Percentiles rank a stretch among this genome's conserved stretches.
These are phyloP conservation scores for Auriculariales sp. DNA, from an alignment of 768 basidiomycete genomes.

Conservation along the genomic window DNA sequence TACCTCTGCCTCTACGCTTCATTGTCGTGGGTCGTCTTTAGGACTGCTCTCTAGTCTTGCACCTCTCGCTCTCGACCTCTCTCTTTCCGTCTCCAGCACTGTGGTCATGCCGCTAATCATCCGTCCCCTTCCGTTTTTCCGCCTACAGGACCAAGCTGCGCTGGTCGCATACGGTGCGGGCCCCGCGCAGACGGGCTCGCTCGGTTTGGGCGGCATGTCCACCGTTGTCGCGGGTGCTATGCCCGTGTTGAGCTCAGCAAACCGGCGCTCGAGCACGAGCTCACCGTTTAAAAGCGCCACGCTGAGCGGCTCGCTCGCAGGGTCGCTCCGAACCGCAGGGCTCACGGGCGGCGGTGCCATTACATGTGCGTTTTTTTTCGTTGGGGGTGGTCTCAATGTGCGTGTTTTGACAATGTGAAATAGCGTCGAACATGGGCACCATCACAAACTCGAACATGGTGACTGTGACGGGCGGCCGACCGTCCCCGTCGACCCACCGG, in stretches of 20 bases:
- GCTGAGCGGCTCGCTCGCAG: constrained; percentile 17
- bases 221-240: too few species aligned
- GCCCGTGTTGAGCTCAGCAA: too few species aligned
- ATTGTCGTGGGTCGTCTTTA: too few species aligned
- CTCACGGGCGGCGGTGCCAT: too few species aligned
- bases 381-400: too few species aligned
- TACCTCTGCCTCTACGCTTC: too few species aligned
- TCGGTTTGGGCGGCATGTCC: constrained; percentile 30
- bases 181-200: constrained; percentile 22
- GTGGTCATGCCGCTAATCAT: background rate
- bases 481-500: background rate
- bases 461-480: background rate
- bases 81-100: constrained; percentile 13
- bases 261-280: too few species aligned
- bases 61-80: too few species aligned
- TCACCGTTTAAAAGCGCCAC: constrained; percentile 38
- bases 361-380: too few species aligned
- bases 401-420: too few species aligned
- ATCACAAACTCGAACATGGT: background rate
- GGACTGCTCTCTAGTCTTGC: too few species aligned
- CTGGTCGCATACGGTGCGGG: constrained; percentile 6
- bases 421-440: background rate
- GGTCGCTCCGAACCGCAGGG: background rate
- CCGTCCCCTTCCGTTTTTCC: background rate
- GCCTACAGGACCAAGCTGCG: background rate